Evolutionary conservation across 139 green algal genomes (phyloP).

Genomic region (Tetraselmis chui): DNA sequence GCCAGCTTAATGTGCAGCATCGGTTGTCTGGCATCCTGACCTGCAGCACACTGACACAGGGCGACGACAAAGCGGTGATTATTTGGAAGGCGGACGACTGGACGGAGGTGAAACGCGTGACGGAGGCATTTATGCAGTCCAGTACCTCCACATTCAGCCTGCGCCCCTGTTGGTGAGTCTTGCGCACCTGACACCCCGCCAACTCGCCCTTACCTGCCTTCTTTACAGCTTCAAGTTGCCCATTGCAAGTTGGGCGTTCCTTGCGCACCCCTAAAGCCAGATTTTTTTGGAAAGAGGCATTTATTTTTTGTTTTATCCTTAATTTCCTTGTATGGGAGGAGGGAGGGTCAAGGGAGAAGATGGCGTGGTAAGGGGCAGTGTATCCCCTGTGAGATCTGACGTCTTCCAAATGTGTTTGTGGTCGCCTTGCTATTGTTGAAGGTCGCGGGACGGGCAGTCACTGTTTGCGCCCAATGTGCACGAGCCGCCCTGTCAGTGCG

Average conservation of each 20-base stretch:
- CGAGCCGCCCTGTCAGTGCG: constrained; percentile 45
- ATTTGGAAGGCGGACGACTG: constrained; percentile 77
- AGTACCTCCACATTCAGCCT: constrained; percentile 33
- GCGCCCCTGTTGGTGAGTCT: constrained; percentile 38
- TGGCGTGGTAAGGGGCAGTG: too few relatives aligned
- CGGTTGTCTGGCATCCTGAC: too few relatives aligned
- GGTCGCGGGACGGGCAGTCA: constrained; percentile 60
- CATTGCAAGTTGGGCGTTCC: constrained; percentile 14
- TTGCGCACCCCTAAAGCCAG: constrained; percentile 2
- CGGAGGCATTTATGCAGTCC: constrained; percentile 36
- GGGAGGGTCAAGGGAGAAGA: too few relatives aligned
- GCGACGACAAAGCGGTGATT: constrained; percentile 69
- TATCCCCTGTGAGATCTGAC: background rate
- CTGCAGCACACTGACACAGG: constrained; percentile 51
- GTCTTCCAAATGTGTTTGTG: background rate
- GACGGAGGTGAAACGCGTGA: constrained; percentile 33
- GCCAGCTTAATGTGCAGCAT: too few relatives aligned
- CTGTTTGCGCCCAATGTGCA: constrained; percentile 61
- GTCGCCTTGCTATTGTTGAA: constrained; percentile 6
- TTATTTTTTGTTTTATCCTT: constrained; percentile 13
- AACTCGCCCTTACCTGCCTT: background rate
- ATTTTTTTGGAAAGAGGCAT: constrained; percentile 5
- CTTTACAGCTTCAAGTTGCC: background rate
- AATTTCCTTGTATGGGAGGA: background rate
- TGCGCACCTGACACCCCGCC: constrained; percentile 1